Evolutionary conservation across 192 early-diverging fungal species (phyloP), one percentile per base, ranked within the genome.

Genomic region (Coemansia guatemalensis): DNA sequence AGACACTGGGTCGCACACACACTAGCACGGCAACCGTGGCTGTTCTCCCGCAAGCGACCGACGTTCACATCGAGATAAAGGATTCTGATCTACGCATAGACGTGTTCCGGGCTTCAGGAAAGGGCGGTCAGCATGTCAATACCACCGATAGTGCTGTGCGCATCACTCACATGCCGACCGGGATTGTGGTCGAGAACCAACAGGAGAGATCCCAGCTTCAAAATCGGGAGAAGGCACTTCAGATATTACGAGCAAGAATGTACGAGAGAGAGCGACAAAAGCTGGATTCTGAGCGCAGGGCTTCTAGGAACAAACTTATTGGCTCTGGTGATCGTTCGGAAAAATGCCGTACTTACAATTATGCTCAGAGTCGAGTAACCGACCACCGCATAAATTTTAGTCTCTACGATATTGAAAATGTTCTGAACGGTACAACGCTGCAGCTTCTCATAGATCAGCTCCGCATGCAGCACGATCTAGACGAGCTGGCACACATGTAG

Each of bases 101-200:
- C 57, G 82, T 86, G 27, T 91, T 86, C 62, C 79, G 92, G 6
- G 87, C 92, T 24, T 88, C 86, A 14, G 92, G 92, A 12, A 85
- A 87, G n/a, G 92, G 92, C n/a, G 92, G 92, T 17, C 92, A 93
- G 84, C 95, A 96, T 68, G 95, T 97, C 7, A 99, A 97, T 56
- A 97, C 90, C 3, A 97, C 96, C 0, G 95, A 97, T 56, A 91
- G 88, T 65, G 95, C 96, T 7, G 93, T 97, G 58, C 85, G 95
- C 5, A 85, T 99, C 26, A 95, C 92, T 8, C 97, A 99, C 81
- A 64, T 96, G 22, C 92, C 97, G 7, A 94, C 94, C 3, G 95
- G 95, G 0, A 88, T 95, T 35, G 83, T 86, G 7, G 90, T 95
- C 5, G 81, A 88, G 29, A 92, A 92, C 75, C 95, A 97, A 81